A percentile compares a stretch with the other conserved stretches of the same genome.
phyloP scores from a whole-genome alignment of 441 rosid species.

The Hura crepitans region DNA sequence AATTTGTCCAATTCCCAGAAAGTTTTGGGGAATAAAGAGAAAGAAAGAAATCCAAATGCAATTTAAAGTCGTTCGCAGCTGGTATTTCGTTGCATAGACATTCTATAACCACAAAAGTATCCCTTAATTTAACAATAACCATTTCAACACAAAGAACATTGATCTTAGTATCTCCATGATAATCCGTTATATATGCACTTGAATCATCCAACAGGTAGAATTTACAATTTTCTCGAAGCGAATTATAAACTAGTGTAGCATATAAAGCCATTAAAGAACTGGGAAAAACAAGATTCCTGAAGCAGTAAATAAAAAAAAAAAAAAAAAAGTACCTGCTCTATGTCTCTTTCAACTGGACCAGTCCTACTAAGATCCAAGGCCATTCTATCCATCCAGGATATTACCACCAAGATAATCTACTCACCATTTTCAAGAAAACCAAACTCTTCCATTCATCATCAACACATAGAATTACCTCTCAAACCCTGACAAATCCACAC shows the following conservation, averaged over 20 bases:
- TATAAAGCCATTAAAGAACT: neutral
- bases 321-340: conserved; percentile 65
- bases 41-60: neutral
- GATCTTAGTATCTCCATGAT: neutral
- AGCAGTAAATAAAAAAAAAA: conserved; percentile 6
- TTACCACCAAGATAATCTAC: conserved; percentile 21
- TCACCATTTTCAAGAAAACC: conserved; percentile 32
- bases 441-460: conserved; percentile 32
- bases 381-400: conserved; percentile 70
- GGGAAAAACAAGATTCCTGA: neutral
- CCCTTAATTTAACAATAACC: neutral
- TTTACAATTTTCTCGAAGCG: neutral
- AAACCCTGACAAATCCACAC: conserved; percentile 40
- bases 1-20: neutral
- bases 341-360: conserved; percentile 79
- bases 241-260: conserved; percentile 1
- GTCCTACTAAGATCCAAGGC: conserved; percentile 78
- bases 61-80: conserved; percentile 1
- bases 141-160: conserved; percentile 3
- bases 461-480: conserved; percentile 15
- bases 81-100: neutral
- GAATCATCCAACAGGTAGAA: neutral
- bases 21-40: neutral
- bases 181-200: conserved; percentile 5
- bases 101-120: neutral